A percentile compares a stretch with the other conserved stretches of the same genome.
Conservation (phyloP, 2,329 filamentous ascomycete genomes). For the Pestalotiopsis fici region DNA sequence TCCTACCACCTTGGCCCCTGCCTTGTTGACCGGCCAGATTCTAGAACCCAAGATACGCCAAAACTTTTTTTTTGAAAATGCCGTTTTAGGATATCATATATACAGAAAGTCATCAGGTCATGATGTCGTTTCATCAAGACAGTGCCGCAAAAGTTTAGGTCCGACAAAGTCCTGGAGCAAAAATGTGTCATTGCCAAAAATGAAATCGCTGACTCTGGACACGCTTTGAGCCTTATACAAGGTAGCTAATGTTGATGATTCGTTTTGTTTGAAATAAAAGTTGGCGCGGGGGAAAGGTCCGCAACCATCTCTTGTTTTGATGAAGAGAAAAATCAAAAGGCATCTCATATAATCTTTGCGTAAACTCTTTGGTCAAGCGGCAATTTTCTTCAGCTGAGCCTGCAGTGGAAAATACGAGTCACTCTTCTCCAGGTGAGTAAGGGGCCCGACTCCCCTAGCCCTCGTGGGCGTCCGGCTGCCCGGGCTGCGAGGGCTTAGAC, state of each 20-base stretch:
- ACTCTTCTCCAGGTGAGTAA: conserved; percentile 34
- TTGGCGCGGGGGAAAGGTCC: neutral
- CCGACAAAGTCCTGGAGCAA: neutral
- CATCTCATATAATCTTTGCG: neutral
- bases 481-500: conserved; percentile 37
- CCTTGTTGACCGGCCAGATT: neutral
- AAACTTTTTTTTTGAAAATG: neutral
- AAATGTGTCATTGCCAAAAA: neutral
- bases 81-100: neutral
- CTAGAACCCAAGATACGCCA: neutral
- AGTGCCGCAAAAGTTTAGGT: neutral
- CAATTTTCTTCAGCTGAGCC: conserved; percentile 1
- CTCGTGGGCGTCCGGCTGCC: conserved; percentile 42
- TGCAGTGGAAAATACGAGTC: conserved; percentile 25
- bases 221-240: neutral
- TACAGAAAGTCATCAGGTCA: neutral
- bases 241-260: neutral
- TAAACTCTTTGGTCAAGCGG: neutral
- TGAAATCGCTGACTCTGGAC: neutral
- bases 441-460: conserved; percentile 20
- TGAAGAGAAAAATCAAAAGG: too few relatives aligned
- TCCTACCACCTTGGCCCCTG: neutral
- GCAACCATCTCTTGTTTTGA: neutral
- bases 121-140: neutral
- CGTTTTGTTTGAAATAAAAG: neutral